Evolutionary conservation across 192 early-diverging fungal species (phyloP), one percentile per base, ranked within the genome.

Genomic region (Coemansia asiatica): DNA sequence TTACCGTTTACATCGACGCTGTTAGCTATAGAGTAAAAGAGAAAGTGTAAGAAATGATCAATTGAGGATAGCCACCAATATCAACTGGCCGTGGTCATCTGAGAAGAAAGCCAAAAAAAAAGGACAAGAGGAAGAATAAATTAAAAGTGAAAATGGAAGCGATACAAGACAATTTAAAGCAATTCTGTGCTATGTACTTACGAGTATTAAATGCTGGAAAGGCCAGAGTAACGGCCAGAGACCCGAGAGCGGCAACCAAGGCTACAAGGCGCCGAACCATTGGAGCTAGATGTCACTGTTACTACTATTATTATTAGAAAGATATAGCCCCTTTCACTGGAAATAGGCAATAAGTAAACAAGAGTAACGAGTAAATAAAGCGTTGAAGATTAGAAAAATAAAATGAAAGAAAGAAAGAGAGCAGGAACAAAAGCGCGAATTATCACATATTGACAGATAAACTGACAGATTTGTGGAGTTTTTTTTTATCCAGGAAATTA

Each of bases 1-100:
- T 85, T 69, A 9, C 85, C 83, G 10, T 76, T 28, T 26, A 61
- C 83, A 48, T 86, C 85, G 4, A 76, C 64, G 69, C 75, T 75
- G 71, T 87, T 88, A 19, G 80, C 68, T 69, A 69, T 33, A 51
- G 23, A 26, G 47, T 2, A 51, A 56, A 16, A 50, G 44, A 55
- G 29, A 27, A 33, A 40, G n/a, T 47, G 6, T 9, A 46, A 23
- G 1, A 44, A 10, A 36, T 19, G 47, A 18, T n/a, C 5, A 21
- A 48, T 2, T 7, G 44, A 4, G 26, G n/a, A 13, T 22, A 18
- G 31, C n/a, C 31, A 18, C 7, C n/a, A n/a, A 2, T 4, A 26
- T 60, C 26, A 27, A 23, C 26, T 55, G 53, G 23, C 31, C 31
- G 8, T 33, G 31, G 8, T 33, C 31, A 33, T 33, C 31, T 8